A percentile compares a stretch with the other conserved stretches of the same genome.
These are phyloP conservation scores for Lipomyces anomalus DNA, from an alignment of 805 yeast genomes.

Conservation along the genomic window DNA sequence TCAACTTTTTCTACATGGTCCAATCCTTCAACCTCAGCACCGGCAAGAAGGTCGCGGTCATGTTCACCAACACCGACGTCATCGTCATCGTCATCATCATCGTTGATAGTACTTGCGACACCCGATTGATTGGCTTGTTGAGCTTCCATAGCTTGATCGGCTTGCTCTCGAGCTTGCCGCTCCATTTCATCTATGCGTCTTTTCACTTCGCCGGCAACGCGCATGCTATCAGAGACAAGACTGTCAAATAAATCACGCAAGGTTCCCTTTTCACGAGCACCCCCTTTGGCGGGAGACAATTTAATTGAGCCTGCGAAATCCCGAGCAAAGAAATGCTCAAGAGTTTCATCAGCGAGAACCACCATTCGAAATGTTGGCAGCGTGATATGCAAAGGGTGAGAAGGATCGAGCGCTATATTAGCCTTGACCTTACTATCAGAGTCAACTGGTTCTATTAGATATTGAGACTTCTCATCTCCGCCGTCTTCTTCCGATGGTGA, in stretches of 20 bases:
- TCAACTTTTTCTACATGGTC: slow-evolving; percentile 34
- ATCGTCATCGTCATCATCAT: slow-evolving; percentile 23
- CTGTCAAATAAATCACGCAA: slow-evolving; percentile 87
- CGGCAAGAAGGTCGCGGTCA: slow-evolving; percentile 48
- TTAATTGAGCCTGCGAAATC: slow-evolving; percentile 26
- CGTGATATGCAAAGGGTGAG: slow-evolving; percentile 65
- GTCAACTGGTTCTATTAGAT: slow-evolving; percentile 4
- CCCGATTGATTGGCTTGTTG: background rate
- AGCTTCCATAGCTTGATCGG: slow-evolving; percentile 27
- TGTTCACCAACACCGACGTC: slow-evolving; percentile 34
- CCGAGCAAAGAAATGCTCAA: slow-evolving; percentile 72
- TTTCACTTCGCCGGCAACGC: slow-evolving; percentile 85
- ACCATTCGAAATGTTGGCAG: slow-evolving; percentile 93
- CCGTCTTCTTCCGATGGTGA: slow-evolving; percentile 27
- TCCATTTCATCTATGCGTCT: slow-evolving; percentile 66
- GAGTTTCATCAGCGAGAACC: slow-evolving; percentile 85
- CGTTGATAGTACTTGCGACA: slow-evolving; percentile 3
- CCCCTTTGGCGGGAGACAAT: slow-evolving; percentile 19
- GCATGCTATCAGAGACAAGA: slow-evolving; percentile 82
- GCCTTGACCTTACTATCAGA: slow-evolving; percentile 43
- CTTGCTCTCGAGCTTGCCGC: slow-evolving; percentile 28
- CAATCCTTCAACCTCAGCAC: slow-evolving; percentile 44
- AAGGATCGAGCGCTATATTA: slow-evolving; percentile 78
- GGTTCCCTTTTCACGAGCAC: slow-evolving; percentile 25
- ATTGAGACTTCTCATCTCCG: slow-evolving; percentile 21